Base-by-base conservation (phyloP, 768 basidiomycete genomes). In the Russula lepida region DNA sequence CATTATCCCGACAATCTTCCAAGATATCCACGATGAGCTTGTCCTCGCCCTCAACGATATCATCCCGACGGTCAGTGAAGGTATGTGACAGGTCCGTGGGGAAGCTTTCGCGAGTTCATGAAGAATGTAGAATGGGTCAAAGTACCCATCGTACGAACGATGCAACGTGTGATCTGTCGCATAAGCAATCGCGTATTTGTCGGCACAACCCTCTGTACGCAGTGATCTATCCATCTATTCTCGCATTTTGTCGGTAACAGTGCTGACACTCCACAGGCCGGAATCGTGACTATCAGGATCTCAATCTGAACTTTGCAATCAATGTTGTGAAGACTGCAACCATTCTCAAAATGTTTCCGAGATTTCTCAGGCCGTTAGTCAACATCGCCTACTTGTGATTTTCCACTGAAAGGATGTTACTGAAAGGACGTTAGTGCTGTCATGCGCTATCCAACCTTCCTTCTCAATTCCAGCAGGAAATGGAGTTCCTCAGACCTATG, bases 141-240 rank as follows among this genome's bases (percentile, higher is more conserved):
- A 12, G 47, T 73, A 1, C 54, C 54, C 15, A 64, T 67, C 11
- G 30, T 69, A 21, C 47, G 60, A 19, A 62, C 69, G 0, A 64
- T 70, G 25, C 69, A 64, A 58, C 63, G 68, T 21, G 69, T 74
- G 25, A 60, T 74, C 5, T 69, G 69, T 6, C 68, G 71, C 9
- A 64, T 68, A 4, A 68, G 68, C n/a, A 75, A 70, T 54, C 71
- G 75, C 2, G 60, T 73, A 30, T 75, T 76, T 55, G 70, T 76
- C 5, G 75, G 75, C 9, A 27, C 68, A 8, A 71, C 72, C 13
- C 50, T 71, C 0, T 76, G 75, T 77, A 51, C 51, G 72, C 63
- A 23, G 11, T 28, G 15, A 9, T 25, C 21, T 19, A 13, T 47
- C 41, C 35, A 33, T 49, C 28, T 6, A 33, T 53, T 12, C 46